Evolutionary conservation across 208 protist species (phyloP).

Genomic region (Acanthamoeba royreba): DNA sequence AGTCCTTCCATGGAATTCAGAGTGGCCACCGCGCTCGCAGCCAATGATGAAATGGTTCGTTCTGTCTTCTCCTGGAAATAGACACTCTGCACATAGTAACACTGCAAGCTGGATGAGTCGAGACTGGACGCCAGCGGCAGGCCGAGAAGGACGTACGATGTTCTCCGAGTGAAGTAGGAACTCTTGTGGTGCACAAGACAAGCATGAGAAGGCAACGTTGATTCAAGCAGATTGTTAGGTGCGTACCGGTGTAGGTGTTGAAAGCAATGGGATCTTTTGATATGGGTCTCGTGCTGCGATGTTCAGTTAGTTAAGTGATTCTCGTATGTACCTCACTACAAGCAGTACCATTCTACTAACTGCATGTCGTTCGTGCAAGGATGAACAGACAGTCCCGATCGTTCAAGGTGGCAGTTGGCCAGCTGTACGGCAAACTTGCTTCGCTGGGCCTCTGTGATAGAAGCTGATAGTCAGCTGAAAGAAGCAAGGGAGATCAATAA

Average conservation of each 20-base stretch:
- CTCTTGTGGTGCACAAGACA: background rate
- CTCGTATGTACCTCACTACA: background rate
- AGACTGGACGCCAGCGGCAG: too few relatives aligned
- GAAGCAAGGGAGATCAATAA: background rate
- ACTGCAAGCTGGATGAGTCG: too few relatives aligned
- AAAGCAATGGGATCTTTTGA: background rate
- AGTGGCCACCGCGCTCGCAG: background rate
- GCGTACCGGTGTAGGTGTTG: background rate
- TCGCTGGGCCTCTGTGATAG: background rate
- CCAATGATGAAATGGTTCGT: background rate
- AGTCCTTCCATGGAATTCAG: background rate
- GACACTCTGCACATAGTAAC: background rate
- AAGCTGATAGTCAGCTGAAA: background rate
- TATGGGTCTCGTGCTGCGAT: background rate
- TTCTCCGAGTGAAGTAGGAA: constrained; percentile 15
- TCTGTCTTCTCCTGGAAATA: constrained; percentile 22
- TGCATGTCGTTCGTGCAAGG: background rate
- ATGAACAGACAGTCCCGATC: background rate
- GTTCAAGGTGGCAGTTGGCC: background rate
- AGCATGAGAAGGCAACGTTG: background rate
- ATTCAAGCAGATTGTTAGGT: background rate
- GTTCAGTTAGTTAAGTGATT: background rate
- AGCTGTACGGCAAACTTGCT: constrained; percentile 22
- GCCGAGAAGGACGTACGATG: too few relatives aligned
- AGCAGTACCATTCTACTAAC: background rate